Percentiles rank a stretch among this genome's conserved stretches.
Conservation (phyloP, 2,329 filamentous ascomycete genomes). For the Cladosporium sp. region DNA sequence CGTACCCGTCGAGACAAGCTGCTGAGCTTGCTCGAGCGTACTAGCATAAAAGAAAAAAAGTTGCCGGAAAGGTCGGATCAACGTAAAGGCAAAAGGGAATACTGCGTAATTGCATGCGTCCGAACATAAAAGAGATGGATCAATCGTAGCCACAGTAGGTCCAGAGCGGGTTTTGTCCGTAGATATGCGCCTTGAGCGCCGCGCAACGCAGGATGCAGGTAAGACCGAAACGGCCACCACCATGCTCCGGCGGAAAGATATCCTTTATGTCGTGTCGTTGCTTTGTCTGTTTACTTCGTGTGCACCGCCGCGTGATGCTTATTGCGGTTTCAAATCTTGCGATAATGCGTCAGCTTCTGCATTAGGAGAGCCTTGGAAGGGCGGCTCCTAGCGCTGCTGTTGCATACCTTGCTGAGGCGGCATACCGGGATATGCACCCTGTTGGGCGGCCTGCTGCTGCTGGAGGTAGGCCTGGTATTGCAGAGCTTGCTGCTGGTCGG, state of each 20-base stretch:
- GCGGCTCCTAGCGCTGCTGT: slow-evolving; percentile 30
- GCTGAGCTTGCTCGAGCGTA: neutral
- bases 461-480: slow-evolving; percentile 43
- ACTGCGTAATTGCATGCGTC: slow-evolving; percentile 12
- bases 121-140: neutral
- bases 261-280: slow-evolving; percentile 16
- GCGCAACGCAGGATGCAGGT: slow-evolving; percentile 8
- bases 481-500: slow-evolving; percentile 40
- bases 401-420: slow-evolving; percentile 39
- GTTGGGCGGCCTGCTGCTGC: slow-evolving; percentile 38
- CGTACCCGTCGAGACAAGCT: neutral
- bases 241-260: slow-evolving; percentile 11
- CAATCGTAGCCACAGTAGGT: slow-evolving; percentile 16
- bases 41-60: neutral
- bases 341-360: slow-evolving; percentile 19
- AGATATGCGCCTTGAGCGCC: slow-evolving; percentile 17
- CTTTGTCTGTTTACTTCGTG: slow-evolving; percentile 5
- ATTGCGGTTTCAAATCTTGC: slow-evolving; percentile 19
- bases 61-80: slow-evolving; percentile 1
- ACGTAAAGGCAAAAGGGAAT: slow-evolving; percentile 12
- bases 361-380: slow-evolving; percentile 18
- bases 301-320: slow-evolving; percentile 10
- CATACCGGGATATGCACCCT: slow-evolving; percentile 39
- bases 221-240: slow-evolving; percentile 2
- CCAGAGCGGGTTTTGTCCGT: slow-evolving; percentile 10